These are phyloP conservation scores for Yamadazyma laniorum DNA, from an alignment of 805 yeast species.

Conservation along the genomic window DNA sequence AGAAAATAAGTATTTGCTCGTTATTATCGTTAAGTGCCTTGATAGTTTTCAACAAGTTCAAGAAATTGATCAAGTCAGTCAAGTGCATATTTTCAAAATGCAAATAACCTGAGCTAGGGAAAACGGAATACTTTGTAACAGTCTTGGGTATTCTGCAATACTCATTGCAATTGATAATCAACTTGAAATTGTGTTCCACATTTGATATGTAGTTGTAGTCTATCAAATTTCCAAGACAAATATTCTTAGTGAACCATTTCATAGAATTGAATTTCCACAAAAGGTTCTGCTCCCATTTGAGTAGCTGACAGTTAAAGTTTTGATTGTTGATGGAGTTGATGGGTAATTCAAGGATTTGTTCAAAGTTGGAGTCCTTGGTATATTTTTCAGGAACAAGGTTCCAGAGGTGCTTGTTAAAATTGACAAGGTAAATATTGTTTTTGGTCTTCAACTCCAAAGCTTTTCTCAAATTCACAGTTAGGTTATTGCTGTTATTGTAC, in stretches of 20 bases:
- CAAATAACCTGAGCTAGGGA: conserved; percentile 30
- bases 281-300: conserved; percentile 33
- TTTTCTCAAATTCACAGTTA: conserved; percentile 17
- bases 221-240: conserved; percentile 32
- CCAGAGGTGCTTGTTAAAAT: conserved; percentile 15
- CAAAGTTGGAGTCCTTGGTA: conserved; percentile 13
- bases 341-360: conserved; percentile 12
- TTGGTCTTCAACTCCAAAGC: conserved; percentile 15
- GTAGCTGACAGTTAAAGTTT: conserved; percentile 19
- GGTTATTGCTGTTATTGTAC: conserved; percentile 24
- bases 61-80: conserved; percentile 24
- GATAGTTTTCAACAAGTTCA: conserved; percentile 31
- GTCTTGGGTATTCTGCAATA: conserved; percentile 44
- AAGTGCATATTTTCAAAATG: conserved; percentile 20
- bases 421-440: conserved; percentile 21
- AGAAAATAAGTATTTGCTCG: conserved; percentile 28
- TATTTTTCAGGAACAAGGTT: conserved; percentile 10
- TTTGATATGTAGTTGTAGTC: conserved; percentile 24
- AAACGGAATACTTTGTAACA: conserved; percentile 31
- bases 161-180: conserved; percentile 59
- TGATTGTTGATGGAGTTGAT: conserved; percentile 18
- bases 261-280: conserved; percentile 32
- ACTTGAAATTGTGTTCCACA: conserved; percentile 39
- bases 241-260: conserved; percentile 24
- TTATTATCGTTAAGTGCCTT: conserved; percentile 19